phyloP scores from a whole-genome alignment of 805 yeast species.

The Barnettozyma californica region DNA sequence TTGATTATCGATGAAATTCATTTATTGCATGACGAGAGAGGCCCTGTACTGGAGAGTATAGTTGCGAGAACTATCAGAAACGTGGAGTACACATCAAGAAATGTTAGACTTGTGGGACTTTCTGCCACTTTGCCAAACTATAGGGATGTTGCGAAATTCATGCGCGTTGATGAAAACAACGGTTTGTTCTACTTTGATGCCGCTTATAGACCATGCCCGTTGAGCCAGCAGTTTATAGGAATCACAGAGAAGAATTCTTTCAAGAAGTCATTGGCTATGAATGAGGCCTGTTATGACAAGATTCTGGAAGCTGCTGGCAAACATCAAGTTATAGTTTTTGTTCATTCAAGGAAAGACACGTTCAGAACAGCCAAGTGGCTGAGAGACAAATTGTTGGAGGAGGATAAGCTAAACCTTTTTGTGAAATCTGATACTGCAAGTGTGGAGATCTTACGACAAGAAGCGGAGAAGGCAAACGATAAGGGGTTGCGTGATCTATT shows the following conservation, averaged over 20 bases:
- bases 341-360: constrained; percentile 92
- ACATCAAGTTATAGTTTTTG: constrained; percentile 84
- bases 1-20: constrained; percentile 91
- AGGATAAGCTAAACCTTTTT: constrained; percentile 41
- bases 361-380: constrained; percentile 75
- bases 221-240: constrained; percentile 84
- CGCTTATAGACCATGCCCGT: constrained; percentile 85
- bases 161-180: constrained; percentile 52
- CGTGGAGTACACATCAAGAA: constrained; percentile 36
- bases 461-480: constrained; percentile 52
- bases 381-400: constrained; percentile 53
- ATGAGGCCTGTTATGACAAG: constrained; percentile 84
- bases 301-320: constrained; percentile 59
- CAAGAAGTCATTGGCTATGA: constrained; percentile 75
- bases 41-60: constrained; percentile 87
- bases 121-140: constrained; percentile 94
- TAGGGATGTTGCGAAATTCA: constrained; percentile 75
- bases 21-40: constrained; percentile 87
- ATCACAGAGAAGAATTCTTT: constrained; percentile 78
- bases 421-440: constrained; percentile 45
- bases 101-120: constrained; percentile 72
- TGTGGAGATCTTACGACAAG: constrained; percentile 56
- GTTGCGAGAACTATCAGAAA: constrained; percentile 67
- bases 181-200: constrained; percentile 82
- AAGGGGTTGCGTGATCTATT: constrained; percentile 52